A percentile compares a stretch with the other conserved stretches of the same genome.
phyloP scores from a whole-genome alignment of 805 yeast species.

The Lipomyces kockii region DNA sequence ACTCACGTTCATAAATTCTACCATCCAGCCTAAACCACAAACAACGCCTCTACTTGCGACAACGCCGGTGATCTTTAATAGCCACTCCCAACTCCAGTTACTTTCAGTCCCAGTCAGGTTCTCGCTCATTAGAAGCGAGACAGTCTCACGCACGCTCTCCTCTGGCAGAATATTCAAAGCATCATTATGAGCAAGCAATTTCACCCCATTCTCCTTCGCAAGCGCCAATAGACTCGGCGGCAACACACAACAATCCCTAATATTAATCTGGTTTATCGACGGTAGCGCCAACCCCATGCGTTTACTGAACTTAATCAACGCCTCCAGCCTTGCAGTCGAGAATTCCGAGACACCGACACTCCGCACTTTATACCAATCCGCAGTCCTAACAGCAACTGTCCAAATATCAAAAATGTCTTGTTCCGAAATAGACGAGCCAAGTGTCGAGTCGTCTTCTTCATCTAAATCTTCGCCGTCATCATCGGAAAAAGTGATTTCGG shows the following conservation, averaged over 20 bases:
- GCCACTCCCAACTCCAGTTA: conserved; percentile 31
- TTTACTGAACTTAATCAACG: conserved; percentile 33
- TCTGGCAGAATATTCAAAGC: conserved; percentile 39
- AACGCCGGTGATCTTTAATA: conserved; percentile 30
- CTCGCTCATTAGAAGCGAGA: conserved; percentile 7
- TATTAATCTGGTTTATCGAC: conserved; percentile 44
- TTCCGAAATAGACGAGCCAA: conserved; percentile 1
- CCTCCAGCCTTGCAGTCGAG: conserved; percentile 37
- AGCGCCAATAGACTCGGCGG: conserved; percentile 43
- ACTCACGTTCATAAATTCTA: conserved; percentile 11
- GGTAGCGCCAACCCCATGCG: conserved; percentile 28
- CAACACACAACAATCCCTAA: conserved; percentile 46
- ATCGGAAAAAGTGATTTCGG: conserved; percentile 43
- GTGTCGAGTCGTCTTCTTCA: conserved; percentile 10
- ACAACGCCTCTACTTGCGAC: conserved; percentile 35
- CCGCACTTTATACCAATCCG: conserved; percentile 20
- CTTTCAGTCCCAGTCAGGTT: not conserved
- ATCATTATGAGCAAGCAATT: conserved; percentile 46
- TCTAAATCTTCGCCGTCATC: conserved; percentile 38
- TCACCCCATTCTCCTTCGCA: conserved; percentile 40
- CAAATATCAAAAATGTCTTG: conserved; percentile 35
- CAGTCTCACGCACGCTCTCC: conserved; percentile 9
- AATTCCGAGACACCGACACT: conserved; percentile 43
- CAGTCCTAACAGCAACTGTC: conserved; percentile 32
- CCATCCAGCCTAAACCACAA: conserved; percentile 34